Conservation (phyloP, 176 grass and related monocot genomes). For the Canna indica region DNA sequence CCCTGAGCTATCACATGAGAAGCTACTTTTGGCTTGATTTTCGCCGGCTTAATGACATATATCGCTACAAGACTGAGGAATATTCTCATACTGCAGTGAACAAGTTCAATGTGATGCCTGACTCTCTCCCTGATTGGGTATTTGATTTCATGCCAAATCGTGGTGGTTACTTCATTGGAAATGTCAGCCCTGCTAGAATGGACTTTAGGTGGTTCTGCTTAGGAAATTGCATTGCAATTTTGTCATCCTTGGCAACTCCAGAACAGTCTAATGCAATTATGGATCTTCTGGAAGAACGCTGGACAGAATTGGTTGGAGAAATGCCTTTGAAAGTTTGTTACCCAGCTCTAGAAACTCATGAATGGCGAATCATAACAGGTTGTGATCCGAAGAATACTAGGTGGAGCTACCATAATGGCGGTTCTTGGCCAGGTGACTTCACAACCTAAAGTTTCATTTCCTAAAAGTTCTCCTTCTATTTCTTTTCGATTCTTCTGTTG, state of each 20-base stretch:
- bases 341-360: slow-evolving; percentile 1
- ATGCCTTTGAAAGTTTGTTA: slow-evolving; percentile 1
- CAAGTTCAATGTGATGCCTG: slow-evolving; percentile 7
- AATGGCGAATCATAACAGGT: background rate
- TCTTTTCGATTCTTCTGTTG: too few relatives aligned
- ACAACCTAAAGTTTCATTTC: too few relatives aligned
- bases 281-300: background rate
- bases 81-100: slow-evolving; percentile 2
- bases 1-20: background rate
- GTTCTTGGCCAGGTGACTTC: background rate
- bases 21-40: background rate
- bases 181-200: slow-evolving; percentile 2
- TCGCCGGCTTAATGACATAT: background rate
- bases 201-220: background rate
- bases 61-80: slow-evolving; percentile 1
- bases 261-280: slow-evolving; percentile 1
- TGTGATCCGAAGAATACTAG: slow-evolving; percentile 1
- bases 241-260: slow-evolving; percentile 4
- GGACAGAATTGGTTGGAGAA: slow-evolving; percentile 4
- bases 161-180: slow-evolving; percentile 6
- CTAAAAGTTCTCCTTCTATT: too few relatives aligned
- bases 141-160: slow-evolving; percentile 1
- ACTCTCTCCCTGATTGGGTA: background rate
- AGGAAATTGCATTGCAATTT: slow-evolving; percentile 1
- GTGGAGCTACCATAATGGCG: slow-evolving; percentile 2